A percentile compares a stretch with the other conserved stretches of the same genome.
phyloP scores from a whole-genome alignment of 306 rosid species.

The Hylodesmum podocarpum region DNA sequence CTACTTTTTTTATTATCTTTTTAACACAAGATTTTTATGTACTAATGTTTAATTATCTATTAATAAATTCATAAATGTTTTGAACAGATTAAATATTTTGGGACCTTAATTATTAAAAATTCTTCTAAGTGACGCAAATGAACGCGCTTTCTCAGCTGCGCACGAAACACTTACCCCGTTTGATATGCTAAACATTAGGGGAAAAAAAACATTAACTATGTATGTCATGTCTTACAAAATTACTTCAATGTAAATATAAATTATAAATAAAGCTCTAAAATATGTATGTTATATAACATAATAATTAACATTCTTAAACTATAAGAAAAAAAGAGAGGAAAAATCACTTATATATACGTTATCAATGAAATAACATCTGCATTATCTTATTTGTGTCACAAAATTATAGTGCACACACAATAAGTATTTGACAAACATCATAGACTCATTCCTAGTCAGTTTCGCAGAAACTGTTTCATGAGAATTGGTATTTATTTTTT shows the following conservation, averaged over 20 bases:
- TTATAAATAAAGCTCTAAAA: background rate
- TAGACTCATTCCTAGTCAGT: constrained; percentile 19
- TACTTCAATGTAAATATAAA: background rate
- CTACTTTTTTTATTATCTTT: background rate
- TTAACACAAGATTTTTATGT: background rate
- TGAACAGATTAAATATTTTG: too few relatives aligned
- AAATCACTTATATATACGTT: background rate
- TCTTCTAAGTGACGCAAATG: background rate
- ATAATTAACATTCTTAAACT: background rate
- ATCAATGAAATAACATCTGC: background rate
- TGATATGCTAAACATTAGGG: background rate
- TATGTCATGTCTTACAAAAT: background rate
- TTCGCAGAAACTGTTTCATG: background rate
- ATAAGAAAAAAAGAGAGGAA: background rate
- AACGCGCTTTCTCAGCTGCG: background rate
- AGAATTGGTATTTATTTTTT: background rate
- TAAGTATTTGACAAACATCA: constrained; percentile 12
- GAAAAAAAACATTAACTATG: background rate
- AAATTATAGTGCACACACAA: background rate
- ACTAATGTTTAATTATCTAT: background rate
- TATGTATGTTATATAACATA: too few relatives aligned
- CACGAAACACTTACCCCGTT: background rate
- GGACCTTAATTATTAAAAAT: background rate
- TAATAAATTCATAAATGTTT: background rate
- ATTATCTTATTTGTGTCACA: background rate